Percentiles rank a stretch among this genome's conserved stretches.
Conservation (phyloP, 176 grass and related monocot species). For the Leersia perrieri region DNA sequence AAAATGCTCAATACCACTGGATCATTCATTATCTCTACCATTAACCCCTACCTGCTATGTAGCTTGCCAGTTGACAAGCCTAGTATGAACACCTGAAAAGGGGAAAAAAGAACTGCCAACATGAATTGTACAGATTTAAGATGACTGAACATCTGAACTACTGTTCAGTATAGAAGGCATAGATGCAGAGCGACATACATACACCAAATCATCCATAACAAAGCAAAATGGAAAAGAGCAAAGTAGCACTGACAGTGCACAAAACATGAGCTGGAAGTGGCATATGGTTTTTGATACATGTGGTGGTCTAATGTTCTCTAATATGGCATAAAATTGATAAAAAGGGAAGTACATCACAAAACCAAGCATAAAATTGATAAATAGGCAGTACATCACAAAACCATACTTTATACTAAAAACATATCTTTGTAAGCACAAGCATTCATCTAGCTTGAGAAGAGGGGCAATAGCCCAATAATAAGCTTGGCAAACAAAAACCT, state of each 20-base stretch:
- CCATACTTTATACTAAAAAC: too few relatives aligned
- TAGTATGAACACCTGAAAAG: constrained; percentile 54
- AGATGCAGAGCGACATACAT: constrained; percentile 13
- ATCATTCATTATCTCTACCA: constrained; percentile 78
- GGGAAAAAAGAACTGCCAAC: constrained; percentile 6
- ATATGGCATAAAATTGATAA: too few relatives aligned
- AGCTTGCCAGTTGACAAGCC: constrained; percentile 47
- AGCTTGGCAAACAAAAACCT: constrained; percentile 7
- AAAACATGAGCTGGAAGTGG: not conserved
- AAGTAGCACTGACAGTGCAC: not conserved
- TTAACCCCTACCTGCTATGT: constrained; percentile 61
- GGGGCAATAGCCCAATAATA: not conserved
- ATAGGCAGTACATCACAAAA: too few relatives aligned
- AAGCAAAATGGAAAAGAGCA: not conserved
- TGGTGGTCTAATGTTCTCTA: too few relatives aligned
- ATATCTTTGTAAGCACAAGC: not conserved
- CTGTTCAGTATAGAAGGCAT: constrained; percentile 8
- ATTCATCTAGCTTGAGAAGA: not conserved
- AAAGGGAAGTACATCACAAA: too few relatives aligned
- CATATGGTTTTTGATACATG: not conserved
- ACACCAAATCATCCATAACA: not conserved
- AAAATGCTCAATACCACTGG: too few relatives aligned
- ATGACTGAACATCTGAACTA: constrained; percentile 7
- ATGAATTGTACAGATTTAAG: constrained; percentile 17
- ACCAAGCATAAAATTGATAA: too few relatives aligned